A percentile compares a stretch with the other conserved stretches of the same genome.
Evolutionary conservation across 345 rosid genomes (phyloP).

Genomic region (Eucalyptus cladocalyx): DNA sequence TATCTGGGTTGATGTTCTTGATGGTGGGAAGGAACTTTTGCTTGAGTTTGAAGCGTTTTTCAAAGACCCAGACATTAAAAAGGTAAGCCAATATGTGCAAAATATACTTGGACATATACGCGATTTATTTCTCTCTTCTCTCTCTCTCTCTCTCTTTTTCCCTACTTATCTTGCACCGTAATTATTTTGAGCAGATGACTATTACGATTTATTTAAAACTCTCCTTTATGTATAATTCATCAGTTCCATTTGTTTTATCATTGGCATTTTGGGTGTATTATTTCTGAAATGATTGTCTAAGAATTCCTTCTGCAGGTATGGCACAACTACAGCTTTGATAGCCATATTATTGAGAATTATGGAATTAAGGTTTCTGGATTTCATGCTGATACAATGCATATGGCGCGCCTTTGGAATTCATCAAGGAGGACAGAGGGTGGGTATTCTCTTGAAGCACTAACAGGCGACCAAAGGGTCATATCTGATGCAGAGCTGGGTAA

Average conservation of each 20-base stretch:
- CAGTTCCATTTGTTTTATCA: neutral
- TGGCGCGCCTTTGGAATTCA: constrained; percentile 96
- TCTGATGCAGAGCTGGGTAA: constrained; percentile 14
- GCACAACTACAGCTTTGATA: constrained; percentile 98
- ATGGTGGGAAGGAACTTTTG: constrained; percentile 59
- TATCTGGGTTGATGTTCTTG: constrained; percentile 94
- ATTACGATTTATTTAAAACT: neutral
- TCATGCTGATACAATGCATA: constrained; percentile 98
- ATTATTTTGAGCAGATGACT: neutral
- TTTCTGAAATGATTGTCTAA: neutral
- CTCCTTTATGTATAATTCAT: neutral
- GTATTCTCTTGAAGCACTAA: constrained; percentile 94
- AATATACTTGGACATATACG: neutral
- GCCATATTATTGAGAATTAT: constrained; percentile 72
- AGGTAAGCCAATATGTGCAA: constrained; percentile 20
- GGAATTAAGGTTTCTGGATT: constrained; percentile 74
- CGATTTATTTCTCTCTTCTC: neutral
- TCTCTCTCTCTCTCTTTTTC: neutral
- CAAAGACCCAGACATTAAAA: constrained; percentile 51
- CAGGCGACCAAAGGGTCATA: constrained; percentile 57
- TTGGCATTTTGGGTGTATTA: neutral
- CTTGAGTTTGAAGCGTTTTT: constrained; percentile 65
- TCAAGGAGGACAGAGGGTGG: constrained; percentile 75
- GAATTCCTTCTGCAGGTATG: constrained; percentile 51
- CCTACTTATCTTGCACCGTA: neutral